Percentiles rank a stretch among this genome's conserved stretches.
phyloP scores from a whole-genome alignment of 2,329 filamentous ascomycete genomes.

The Onygenales sp. region DNA sequence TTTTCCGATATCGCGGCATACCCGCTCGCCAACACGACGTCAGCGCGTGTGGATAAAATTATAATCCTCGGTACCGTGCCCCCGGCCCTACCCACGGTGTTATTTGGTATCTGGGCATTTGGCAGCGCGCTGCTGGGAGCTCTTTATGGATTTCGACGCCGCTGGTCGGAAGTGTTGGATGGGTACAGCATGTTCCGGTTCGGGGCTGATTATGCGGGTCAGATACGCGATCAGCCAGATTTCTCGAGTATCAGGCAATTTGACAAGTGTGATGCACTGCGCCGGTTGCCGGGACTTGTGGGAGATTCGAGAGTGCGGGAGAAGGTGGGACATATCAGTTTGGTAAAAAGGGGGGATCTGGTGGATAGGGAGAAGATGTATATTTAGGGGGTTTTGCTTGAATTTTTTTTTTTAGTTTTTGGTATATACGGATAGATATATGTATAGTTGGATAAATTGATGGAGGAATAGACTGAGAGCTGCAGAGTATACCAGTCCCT shows the following conservation, averaged over 20 bases:
- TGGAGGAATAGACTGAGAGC: no score
- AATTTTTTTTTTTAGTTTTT: no score
- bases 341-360: neutral
- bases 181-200: conserved; percentile 10
- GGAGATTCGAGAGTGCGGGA: neutral
- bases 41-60: neutral
- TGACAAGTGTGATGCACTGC: neutral
- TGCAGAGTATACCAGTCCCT: no score
- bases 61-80: neutral
- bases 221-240: neutral
- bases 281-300: neutral
- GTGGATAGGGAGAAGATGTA: neutral
- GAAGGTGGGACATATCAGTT: neutral
- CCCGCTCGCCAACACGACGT: neutral
- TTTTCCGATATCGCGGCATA: neutral
- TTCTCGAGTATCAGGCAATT: neutral
- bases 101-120: neutral
- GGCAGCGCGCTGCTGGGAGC: neutral
- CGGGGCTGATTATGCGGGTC: conserved; percentile 3
- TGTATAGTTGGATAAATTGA: no score
- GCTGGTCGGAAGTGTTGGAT: conserved; percentile 4
- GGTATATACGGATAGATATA: no score
- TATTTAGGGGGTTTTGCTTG: neutral
- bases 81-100: neutral
- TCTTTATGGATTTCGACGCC: neutral